phyloP scores from a whole-genome alignment of 2,329 filamentous ascomycete genomes.

The Didymosphaeria variabile region DNA sequence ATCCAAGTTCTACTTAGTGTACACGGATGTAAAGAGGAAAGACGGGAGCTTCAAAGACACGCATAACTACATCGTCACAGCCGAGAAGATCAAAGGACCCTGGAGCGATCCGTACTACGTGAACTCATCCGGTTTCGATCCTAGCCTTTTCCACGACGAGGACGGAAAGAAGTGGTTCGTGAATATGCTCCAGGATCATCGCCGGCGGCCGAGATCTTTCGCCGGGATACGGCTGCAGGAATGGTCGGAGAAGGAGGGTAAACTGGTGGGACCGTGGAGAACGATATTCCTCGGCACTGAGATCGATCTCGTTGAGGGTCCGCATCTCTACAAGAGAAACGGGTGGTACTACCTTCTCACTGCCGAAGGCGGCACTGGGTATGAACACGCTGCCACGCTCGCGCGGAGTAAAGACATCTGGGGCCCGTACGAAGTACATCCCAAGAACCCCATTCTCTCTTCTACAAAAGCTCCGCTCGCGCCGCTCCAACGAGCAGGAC shows the following conservation, averaged over 20 bases:
- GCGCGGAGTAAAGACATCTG: constrained; percentile 50
- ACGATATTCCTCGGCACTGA: constrained; percentile 64
- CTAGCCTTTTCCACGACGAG: constrained; percentile 51
- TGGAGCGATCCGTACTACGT: constrained; percentile 69
- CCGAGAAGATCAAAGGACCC: constrained; percentile 61
- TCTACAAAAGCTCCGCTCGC: constrained; percentile 47
- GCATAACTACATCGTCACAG: constrained; percentile 69
- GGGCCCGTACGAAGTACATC: constrained; percentile 54
- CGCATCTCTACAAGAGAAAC: constrained; percentile 49
- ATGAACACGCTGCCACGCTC: constrained; percentile 52
- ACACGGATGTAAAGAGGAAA: constrained; percentile 73
- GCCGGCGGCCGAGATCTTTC: constrained; percentile 53
- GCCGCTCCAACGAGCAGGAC: constrained; percentile 46
- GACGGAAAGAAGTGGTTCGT: constrained; percentile 49
- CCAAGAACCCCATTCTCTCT: constrained; percentile 54
- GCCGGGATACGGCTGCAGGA: constrained; percentile 68
- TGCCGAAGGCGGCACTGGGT: constrained; percentile 52
- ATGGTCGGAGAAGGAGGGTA: constrained; percentile 60
- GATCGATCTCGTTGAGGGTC: constrained; percentile 53
- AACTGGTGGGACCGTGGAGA: constrained; percentile 64
- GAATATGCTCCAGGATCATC: constrained; percentile 50
- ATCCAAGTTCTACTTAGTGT: constrained; percentile 69
- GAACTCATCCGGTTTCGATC: constrained; percentile 71
- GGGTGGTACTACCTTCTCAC: constrained; percentile 49
- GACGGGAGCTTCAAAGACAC: constrained; percentile 72